Percentiles rank a stretch among this genome's conserved stretches.
These are phyloP conservation scores for Euphorbia peplus DNA, from an alignment of 345 rosid species.

Conservation along the genomic window DNA sequence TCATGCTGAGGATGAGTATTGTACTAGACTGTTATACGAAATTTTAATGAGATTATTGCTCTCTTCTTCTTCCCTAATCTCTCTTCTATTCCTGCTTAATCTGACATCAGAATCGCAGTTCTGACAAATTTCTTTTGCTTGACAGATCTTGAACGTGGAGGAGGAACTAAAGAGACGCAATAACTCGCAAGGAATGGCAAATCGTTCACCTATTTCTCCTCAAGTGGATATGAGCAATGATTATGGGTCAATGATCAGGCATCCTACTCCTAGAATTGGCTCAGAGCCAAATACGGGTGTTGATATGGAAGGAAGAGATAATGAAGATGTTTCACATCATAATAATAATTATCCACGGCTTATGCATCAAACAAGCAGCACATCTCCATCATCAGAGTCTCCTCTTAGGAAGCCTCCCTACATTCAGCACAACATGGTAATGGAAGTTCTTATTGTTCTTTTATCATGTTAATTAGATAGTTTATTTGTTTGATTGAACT, in stretches of 20 bases:
- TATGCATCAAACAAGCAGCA: constrained; percentile 64
- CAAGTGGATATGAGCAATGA: constrained; percentile 73
- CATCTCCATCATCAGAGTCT: constrained; percentile 84
- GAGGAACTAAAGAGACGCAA: constrained; percentile 79
- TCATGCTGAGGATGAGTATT: too few relatives aligned
- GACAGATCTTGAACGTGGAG: constrained; percentile 77
- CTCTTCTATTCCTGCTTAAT: too few relatives aligned
- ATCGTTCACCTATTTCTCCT: constrained; percentile 55
- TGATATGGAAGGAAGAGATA: constrained; percentile 69
- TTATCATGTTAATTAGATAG: not conserved
- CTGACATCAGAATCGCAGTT: too few relatives aligned
- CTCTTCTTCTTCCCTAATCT: too few relatives aligned
- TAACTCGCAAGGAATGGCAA: constrained; percentile 43
- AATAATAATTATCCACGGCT: constrained; percentile 51
- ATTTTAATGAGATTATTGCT: too few relatives aligned
- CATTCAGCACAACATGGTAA: constrained; percentile 61
- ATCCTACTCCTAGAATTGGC: constrained; percentile 50
- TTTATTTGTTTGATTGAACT: not conserved
- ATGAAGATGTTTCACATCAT: constrained; percentile 58
- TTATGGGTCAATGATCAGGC: constrained; percentile 55
- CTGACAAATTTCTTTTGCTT: too few relatives aligned
- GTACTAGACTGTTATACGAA: too few relatives aligned
- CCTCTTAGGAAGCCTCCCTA: constrained; percentile 66
- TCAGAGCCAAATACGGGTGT: constrained; percentile 55
- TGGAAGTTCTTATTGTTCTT: not conserved